phyloP scores from a whole-genome alignment of 352 stramenopile species.

The Elongisporangium prolatum region DNA sequence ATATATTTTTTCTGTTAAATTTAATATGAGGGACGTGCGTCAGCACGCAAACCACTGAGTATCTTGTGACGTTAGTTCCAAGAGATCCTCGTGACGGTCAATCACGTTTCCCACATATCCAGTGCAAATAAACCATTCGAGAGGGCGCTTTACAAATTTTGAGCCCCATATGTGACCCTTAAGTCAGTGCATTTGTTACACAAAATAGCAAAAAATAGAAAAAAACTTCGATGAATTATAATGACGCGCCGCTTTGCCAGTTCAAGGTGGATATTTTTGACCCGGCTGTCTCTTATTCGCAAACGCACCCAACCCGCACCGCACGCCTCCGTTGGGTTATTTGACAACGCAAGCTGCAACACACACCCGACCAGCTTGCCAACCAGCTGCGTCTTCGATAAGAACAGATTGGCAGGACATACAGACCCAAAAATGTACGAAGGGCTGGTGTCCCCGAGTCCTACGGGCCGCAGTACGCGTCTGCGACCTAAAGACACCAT shows the following conservation, averaged over 20 bases:
- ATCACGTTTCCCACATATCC: not conserved
- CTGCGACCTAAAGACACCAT: not conserved
- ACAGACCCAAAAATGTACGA: not conserved
- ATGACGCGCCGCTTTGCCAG: not conserved
- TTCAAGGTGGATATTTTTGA: not conserved
- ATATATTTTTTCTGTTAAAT: too few species aligned
- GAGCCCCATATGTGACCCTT: not conserved
- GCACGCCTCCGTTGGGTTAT: not conserved
- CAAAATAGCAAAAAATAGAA: not conserved
- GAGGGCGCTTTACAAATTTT: not conserved
- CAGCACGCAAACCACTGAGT: not conserved
- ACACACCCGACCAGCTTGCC: not conserved
- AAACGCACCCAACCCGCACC: not conserved
- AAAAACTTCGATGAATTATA: not conserved
- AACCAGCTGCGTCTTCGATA: not conserved
- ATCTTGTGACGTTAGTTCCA: not conserved
- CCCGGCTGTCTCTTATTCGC: not conserved
- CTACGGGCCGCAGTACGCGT: not conserved
- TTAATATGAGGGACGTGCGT: not conserved
- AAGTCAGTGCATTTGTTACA: not conserved
- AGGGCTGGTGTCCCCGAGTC: not conserved
- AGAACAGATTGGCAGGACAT: not conserved
- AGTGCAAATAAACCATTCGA: not conserved
- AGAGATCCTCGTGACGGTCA: not conserved
- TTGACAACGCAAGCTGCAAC: not conserved